phyloP scores from a whole-genome alignment of 768 basidiomycete species.

The Auriscalpium microsporum region DNA sequence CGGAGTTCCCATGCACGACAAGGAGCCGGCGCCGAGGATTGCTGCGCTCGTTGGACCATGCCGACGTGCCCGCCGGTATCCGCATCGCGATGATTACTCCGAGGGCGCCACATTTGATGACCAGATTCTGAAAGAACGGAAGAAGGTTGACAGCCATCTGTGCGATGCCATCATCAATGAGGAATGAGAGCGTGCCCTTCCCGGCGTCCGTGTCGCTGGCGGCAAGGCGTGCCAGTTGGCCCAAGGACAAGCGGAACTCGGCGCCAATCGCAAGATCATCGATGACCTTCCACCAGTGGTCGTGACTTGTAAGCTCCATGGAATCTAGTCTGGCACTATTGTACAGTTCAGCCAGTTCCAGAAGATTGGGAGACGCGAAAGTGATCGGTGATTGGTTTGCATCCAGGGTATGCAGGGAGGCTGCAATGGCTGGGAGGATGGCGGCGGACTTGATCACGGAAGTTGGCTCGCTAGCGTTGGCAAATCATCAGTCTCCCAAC shows the following conservation, averaged over 20 bases:
- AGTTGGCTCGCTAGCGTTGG: conserved; percentile 73
- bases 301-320: conserved; percentile 42
- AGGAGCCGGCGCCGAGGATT: conserved; percentile 40
- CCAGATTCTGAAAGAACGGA: conserved; percentile 75
- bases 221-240: conserved; percentile 42
- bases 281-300: conserved; percentile 56
- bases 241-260: conserved; percentile 58
- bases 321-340: conserved; percentile 36
- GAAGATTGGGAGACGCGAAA: conserved; percentile 76
- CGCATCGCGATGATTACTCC: conserved; percentile 63
- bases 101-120: conserved; percentile 76
- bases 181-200: conserved; percentile 46
- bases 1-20: conserved; percentile 38
- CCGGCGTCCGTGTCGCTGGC: conserved; percentile 29
- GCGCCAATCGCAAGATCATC: conserved; percentile 59
- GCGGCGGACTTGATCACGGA: conserved; percentile 72
- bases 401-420: conserved; percentile 25
- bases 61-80: conserved; percentile 33
- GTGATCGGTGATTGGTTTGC: conserved; percentile 40
- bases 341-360: conserved; percentile 65
- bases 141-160: conserved; percentile 79
- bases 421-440: conserved; percentile 56
- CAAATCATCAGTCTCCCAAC: not conserved
- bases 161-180: conserved; percentile 60
- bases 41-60: conserved; percentile 45